Evolutionary conservation across 257 asterid species (phyloP).

Genomic region (Solanum phureja): DNA sequence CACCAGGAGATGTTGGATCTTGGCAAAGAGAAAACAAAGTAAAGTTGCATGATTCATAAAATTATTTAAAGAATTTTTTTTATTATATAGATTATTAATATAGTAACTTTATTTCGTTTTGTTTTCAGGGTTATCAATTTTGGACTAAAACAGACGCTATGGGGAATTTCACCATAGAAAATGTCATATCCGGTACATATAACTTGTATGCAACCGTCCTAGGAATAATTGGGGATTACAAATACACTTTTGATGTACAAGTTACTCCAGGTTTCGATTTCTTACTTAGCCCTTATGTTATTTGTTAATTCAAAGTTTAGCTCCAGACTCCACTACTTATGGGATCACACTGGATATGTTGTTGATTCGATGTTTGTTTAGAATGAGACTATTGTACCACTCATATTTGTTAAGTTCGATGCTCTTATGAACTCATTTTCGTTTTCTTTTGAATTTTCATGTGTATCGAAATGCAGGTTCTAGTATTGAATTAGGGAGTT

Average conservation of each 20-base stretch:
- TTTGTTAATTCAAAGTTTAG: not conserved
- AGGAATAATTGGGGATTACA: slow-evolving; percentile 55
- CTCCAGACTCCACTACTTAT: not conserved
- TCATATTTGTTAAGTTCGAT: not conserved
- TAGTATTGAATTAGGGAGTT: no score
- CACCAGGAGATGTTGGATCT: slow-evolving; percentile 54
- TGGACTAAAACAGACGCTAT: no score
- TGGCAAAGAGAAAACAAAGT: slow-evolving; percentile 75
- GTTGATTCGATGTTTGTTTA: no score
- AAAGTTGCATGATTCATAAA: not conserved
- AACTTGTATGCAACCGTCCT: slow-evolving; percentile 45
- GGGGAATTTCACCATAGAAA: slow-evolving; percentile 36
- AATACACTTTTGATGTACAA: slow-evolving; percentile 18
- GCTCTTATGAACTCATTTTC: not conserved
- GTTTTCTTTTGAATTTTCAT: not conserved
- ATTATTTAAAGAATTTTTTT: not conserved
- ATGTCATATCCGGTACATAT: slow-evolving; percentile 40
- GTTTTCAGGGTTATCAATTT: slow-evolving; percentile 48
- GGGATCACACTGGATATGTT: not conserved
- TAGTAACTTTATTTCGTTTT: not conserved
- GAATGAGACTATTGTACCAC: not conserved
- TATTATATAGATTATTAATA: not conserved
- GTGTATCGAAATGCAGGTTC: not conserved
- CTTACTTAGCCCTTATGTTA: no score
- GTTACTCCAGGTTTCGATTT: slow-evolving; percentile 19